Base-by-base conservation (phyloP, 352 stramenopile species). In the Phytophthora capsici region DNA sequence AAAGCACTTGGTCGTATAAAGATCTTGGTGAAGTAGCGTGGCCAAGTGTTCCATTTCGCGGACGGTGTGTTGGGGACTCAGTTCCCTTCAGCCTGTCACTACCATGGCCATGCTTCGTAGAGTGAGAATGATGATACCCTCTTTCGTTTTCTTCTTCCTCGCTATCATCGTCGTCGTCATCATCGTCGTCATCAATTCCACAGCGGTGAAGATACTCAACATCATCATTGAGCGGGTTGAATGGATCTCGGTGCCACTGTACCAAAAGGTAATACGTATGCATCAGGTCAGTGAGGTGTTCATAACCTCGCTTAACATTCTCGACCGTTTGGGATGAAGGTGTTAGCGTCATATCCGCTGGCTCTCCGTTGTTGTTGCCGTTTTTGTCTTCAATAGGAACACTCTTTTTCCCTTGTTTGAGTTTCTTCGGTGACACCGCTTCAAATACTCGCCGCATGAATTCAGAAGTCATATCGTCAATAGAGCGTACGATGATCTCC, bases 221-320 rank as follows among this genome's bases (percentile, higher is more conserved):
- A 26, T 88, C 78, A 25, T 94, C 83, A 40, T 94, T 95, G 12
- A 71, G 75, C 3, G 84, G 75, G 47, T 94, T 92, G 37, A 96
- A 95, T 7, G 89, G 85, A 54, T 91, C 77, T 16, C 82, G 82
- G 71, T 97, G 91, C 91, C 90, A 98, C 50, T 98, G 89, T 1
- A 91, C 86, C 32, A 96, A 69, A 26, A 95, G 45, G 63, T 96
- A 96, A 40, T 96, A 95, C 3, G 79, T 94, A 72, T 98, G 89
- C 76, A 98, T 88, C 30, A 97, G 65, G 16, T 93, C 73, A 7
- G 89, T 91, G 17, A 96, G 62, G 1, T 75, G 63, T 52, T 95
- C 86, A 55, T 89, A 95, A 30, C 69, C 73, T 44, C 66, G 66
- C 16, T 79, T 84, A 26, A 96, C 63, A 13, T 84, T 75, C 14